A percentile compares a stretch with the other conserved stretches of the same genome.
These are phyloP conservation scores for Capsicum chinense DNA, from an alignment of 257 asterid species.

Conservation along the genomic window DNA sequence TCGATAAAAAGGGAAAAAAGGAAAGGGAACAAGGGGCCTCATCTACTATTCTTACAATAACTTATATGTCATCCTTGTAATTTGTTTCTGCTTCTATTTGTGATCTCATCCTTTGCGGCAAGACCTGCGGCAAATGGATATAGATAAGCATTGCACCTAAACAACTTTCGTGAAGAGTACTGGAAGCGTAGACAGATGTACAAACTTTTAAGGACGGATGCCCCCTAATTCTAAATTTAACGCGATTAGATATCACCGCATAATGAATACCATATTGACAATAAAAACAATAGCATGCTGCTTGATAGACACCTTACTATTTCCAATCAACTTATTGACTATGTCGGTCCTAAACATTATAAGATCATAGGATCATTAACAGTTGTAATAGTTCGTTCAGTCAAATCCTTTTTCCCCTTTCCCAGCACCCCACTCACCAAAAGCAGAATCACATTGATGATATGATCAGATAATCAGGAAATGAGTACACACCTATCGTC, in stretches of 20 bases:
- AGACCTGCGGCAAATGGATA: constrained; percentile 21
- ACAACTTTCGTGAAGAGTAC: background rate
- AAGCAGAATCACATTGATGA: background rate
- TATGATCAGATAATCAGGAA: background rate
- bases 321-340: background rate
- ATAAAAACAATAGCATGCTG: constrained; percentile 16
- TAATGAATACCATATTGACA: background rate
- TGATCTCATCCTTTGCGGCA: constrained; percentile 19
- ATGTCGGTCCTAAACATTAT: background rate
- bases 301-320: background rate
- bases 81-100: constrained; percentile 31
- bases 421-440: background rate
- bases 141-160: background rate
- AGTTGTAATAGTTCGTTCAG: background rate
- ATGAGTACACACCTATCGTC: constrained; percentile 24
- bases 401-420: constrained; percentile 17
- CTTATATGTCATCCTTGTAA: constrained; percentile 24
- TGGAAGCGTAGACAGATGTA: background rate
- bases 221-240: background rate
- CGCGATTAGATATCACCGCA: background rate
- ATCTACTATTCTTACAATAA: constrained; percentile 36
- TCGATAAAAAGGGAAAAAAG: background rate
- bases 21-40: constrained; percentile 12
- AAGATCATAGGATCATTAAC: background rate
- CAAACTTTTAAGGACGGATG: background rate